A percentile compares a stretch with the other conserved stretches of the same genome.
Conservation (phyloP, 2,329 filamentous ascomycete genomes). For the Verruconis gallopava region DNA sequence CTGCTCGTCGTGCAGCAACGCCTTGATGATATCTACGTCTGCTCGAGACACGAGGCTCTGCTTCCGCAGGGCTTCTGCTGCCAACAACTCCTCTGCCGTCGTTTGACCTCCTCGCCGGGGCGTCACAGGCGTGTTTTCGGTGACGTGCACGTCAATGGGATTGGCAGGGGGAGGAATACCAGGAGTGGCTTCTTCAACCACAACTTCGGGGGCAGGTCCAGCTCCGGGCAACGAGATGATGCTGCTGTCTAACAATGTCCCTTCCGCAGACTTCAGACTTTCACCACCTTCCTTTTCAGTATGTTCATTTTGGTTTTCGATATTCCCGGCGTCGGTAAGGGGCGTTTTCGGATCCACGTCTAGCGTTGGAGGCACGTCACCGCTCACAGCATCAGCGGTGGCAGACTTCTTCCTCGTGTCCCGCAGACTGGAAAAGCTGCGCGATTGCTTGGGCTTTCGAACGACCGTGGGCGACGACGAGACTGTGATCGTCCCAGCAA, state of each 20-base stretch:
- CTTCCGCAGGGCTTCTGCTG: background rate
- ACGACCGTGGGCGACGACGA: background rate
- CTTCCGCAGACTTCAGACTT: background rate
- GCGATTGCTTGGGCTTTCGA: background rate
- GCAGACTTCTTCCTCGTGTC: background rate
- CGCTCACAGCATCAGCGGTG: no score
- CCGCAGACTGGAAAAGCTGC: background rate
- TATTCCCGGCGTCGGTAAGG: no score
- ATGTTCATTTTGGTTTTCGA: no score
- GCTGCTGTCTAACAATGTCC: background rate
- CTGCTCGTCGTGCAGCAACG: background rate
- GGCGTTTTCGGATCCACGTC: no score
- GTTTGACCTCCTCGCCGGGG: background rate
- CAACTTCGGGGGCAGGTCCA: conserved; percentile 1
- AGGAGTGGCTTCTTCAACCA: conserved; percentile 3
- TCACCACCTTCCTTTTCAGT: background rate
- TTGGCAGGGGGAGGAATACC: background rate
- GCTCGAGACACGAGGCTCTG: background rate
- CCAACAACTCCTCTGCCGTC: background rate
- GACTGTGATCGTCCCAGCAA: no score
- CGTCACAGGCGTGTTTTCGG: background rate
- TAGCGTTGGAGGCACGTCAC: no score
- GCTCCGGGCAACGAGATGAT: background rate
- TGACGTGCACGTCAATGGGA: background rate
- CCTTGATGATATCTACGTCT: background rate